Conservation (phyloP, 345 rosid species). For the Clarkia xantiana region DNA sequence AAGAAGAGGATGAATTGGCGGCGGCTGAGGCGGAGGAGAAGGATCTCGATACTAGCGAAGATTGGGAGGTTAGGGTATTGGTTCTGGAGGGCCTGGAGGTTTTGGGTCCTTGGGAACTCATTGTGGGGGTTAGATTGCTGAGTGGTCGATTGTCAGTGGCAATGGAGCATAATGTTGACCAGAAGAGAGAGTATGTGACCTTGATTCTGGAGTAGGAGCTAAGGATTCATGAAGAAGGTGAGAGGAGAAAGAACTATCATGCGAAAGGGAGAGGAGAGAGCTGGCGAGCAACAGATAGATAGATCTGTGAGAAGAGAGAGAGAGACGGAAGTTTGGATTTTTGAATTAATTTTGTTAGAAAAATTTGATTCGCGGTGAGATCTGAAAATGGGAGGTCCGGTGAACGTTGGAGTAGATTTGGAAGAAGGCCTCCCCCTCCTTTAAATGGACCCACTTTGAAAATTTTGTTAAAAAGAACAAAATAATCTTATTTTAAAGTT, state of each 20-base stretch:
- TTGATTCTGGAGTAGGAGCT: background rate
- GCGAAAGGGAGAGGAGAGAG: constrained; percentile 6
- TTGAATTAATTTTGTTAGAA: too few relatives aligned
- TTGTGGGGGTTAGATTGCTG: background rate
- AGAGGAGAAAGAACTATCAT: background rate
- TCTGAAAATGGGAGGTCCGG: too few relatives aligned
- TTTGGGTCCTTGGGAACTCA: constrained; percentile 2
- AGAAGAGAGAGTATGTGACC: background rate
- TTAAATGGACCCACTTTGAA: too few relatives aligned
- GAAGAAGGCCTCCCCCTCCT: too few relatives aligned
- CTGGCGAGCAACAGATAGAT: background rate
- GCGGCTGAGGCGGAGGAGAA: constrained; percentile 15
- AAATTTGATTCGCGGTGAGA: too few relatives aligned
- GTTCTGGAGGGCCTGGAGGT: constrained; percentile 7
- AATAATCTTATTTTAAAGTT: too few relatives aligned
- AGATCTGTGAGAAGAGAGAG: constrained; percentile 1
- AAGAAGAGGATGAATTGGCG: constrained; percentile 19
- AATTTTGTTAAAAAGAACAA: too few relatives aligned
- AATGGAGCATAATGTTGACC: background rate
- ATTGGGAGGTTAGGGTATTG: constrained; percentile 26
- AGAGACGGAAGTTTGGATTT: background rate
- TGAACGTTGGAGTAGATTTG: too few relatives aligned
- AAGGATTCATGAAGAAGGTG: background rate
- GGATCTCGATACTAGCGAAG: constrained; percentile 10
- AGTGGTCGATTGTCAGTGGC: constrained; percentile 1